phyloP scores from a whole-genome alignment of 179 eudicot species.

The Actinidia polygama region DNA sequence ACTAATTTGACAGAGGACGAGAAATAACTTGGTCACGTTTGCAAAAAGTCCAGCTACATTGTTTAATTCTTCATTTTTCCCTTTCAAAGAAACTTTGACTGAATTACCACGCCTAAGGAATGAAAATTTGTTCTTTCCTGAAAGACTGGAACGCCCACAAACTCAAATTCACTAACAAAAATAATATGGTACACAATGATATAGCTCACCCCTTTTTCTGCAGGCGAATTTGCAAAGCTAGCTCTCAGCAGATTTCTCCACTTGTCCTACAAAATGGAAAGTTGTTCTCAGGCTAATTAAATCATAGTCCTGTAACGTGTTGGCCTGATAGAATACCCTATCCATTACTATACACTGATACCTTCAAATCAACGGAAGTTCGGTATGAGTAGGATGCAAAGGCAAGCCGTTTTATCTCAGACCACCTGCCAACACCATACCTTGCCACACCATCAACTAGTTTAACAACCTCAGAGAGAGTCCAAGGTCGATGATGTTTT shows the following conservation, averaged over 20 bases:
- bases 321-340: not conserved
- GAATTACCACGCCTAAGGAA: too few species aligned
- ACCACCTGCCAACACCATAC: constrained; percentile 98
- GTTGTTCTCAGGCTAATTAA: constrained; percentile 10
- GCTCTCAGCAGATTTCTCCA: constrained; percentile 99
- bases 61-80: not conserved
- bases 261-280: constrained; percentile 69
- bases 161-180: not conserved
- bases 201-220: constrained; percentile 74
- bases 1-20: not conserved
- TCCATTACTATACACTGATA: constrained; percentile 11
- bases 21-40: not conserved
- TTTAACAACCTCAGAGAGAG: constrained; percentile 81
- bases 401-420: constrained; percentile 91
- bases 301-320: not conserved
- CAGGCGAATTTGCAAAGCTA: constrained; percentile 57
- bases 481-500: constrained; percentile 99
- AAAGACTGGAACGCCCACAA: not conserved
- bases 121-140: too few species aligned
- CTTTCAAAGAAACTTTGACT: not conserved
- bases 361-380: constrained; percentile 98
- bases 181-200: not conserved
- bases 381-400: constrained; percentile 86
- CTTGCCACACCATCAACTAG: constrained; percentile 92
- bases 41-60: constrained; percentile 26